These are phyloP conservation scores for Arctium lappa DNA, from an alignment of 129 eudicot species.

Conservation along the genomic window DNA sequence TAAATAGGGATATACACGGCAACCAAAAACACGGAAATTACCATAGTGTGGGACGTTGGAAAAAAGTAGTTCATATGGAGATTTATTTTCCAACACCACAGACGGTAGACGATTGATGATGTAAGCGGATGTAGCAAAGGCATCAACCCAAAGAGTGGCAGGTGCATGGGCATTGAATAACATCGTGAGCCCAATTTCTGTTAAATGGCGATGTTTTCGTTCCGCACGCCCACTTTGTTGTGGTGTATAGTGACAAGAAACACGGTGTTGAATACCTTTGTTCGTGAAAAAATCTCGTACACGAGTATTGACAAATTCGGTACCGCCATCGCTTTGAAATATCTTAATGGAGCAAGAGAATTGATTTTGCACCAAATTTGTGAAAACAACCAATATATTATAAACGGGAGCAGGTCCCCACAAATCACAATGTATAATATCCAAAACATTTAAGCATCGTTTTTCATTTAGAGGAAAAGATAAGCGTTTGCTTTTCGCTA, in stretches of 20 bases:
- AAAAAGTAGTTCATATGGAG: neutral
- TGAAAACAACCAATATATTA: neutral
- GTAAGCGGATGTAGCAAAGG: neutral
- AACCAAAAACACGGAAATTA: neutral
- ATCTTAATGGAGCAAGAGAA: neutral
- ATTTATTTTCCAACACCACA: neutral
- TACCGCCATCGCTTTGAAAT: neutral
- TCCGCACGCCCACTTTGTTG: neutral
- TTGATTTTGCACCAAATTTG: neutral
- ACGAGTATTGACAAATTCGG: neutral
- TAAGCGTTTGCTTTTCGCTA: neutral
- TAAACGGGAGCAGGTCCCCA: neutral
- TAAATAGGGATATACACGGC: neutral
- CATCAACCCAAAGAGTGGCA: neutral
- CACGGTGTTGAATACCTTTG: neutral
- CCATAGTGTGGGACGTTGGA: neutral
- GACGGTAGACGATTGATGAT: neutral
- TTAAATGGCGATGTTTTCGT: neutral
- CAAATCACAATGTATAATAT: neutral
- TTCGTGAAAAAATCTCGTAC: neutral
- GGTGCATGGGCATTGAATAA: too few relatives aligned
- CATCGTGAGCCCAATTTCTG: neutral
- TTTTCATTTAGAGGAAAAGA: neutral
- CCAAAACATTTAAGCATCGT: neutral
- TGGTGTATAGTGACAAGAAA: neutral